Percentiles rank a stretch among this genome's conserved stretches.
Evolutionary conservation across 352 stramenopile species (phyloP).

Genomic region (Pythium rishiriense): DNA sequence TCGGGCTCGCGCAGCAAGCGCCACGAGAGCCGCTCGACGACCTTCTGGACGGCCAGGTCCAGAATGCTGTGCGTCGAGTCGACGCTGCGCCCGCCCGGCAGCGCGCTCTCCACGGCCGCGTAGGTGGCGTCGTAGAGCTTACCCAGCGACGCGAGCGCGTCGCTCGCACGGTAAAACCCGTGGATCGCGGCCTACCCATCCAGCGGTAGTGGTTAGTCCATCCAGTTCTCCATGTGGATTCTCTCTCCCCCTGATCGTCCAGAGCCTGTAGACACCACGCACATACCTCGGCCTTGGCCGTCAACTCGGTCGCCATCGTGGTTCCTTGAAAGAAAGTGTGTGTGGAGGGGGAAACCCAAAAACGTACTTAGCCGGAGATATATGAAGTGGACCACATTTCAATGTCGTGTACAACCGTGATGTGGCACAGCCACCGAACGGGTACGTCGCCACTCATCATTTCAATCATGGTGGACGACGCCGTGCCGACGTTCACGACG

Average conservation of each 20-base stretch:
- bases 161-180: constrained; percentile 53
- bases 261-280: background rate
- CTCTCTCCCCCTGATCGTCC: too few relatives aligned
- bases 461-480: constrained; percentile 10
- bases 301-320: constrained; percentile 64
- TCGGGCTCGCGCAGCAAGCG: constrained; percentile 61
- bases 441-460: constrained; percentile 12
- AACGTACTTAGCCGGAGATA: constrained; percentile 6
- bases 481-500: constrained; percentile 17
- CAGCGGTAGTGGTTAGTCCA: constrained; percentile 18
- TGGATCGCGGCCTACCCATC: constrained; percentile 46
- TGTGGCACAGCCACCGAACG: constrained; percentile 8
- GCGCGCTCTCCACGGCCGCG: constrained; percentile 21
- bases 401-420: background rate
- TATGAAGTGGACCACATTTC: background rate
- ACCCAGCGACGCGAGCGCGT: constrained; percentile 56
- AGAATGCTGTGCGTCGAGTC: constrained; percentile 65
- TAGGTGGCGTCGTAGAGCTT: constrained; percentile 45
- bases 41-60: constrained; percentile 75
- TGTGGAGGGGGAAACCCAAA: background rate
- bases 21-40: constrained; percentile 82
- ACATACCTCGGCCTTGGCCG: constrained; percentile 58
- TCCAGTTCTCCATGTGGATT: background rate
- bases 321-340: constrained; percentile 11
- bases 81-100: constrained; percentile 19